Base-by-base conservation (phyloP, 305 asterid species). In the Fraxinus velutina region DNA sequence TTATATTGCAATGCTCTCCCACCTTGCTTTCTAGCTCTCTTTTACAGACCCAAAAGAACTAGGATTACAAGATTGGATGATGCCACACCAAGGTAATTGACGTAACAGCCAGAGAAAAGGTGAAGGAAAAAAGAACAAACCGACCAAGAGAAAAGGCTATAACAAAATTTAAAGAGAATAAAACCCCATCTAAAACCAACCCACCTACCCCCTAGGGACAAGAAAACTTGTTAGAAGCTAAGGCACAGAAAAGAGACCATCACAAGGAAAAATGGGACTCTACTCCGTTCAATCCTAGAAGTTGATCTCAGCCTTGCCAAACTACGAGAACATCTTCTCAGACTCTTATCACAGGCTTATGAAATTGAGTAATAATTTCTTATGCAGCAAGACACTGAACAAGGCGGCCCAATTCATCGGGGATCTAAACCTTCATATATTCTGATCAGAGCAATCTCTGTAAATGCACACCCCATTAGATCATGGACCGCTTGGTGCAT, bases 21-120 rank as follows among this genome's bases (percentile, higher is more conserved):
- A 88, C 80, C 80, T 80, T 75, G 86, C 78, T 80, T 75, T 17
- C 77, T 77, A 83, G 75, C 87, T 62, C 80, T 80, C 82, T 82
- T 81, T 74, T 12, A 82, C 60, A 7, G 72, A 72, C 33, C 32
- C 27, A 77, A 78, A 77, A 78, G 79, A 72, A 83, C 79, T 76
- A 78, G 79, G 86, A 79, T 81, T 77, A 87, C 89, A 89, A 85
- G 87, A 86, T 42, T 50, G 79, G 82, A 83, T 32, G 22, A 62
- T 75, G 83, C 79, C 77, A 76, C 62, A 79, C 85, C 76, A 71
- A 57, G n/a, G 39, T 76, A 71, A 71, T 44, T 72, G 22, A 82
- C 55, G 47, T 6, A 37, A 70, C 29, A 50, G 21, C 3, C 17
- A 39, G 21, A 7, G 60, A 80, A 44, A 47, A 22, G 21, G 85